Evolutionary conservation across 139 green algal genomes (phyloP).

Genomic region (Closterium sp.): DNA sequence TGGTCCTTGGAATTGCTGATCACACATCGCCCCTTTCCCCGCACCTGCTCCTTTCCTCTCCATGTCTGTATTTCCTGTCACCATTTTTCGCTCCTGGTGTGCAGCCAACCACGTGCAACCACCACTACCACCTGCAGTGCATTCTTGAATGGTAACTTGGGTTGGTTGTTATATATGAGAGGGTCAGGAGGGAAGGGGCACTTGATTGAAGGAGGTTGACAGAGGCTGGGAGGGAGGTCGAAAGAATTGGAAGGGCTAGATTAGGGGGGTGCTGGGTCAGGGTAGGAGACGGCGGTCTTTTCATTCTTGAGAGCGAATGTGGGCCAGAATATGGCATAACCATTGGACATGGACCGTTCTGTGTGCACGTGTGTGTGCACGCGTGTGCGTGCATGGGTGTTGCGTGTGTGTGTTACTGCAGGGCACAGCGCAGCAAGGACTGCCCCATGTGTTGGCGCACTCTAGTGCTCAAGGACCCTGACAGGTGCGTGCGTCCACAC

Average conservation of each 20-base stretch:
- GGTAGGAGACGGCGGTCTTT: too few species aligned
- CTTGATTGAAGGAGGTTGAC: too few species aligned
- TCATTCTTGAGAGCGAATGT: too few species aligned
- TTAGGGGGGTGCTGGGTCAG: too few species aligned
- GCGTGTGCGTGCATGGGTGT: not conserved
- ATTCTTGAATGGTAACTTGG: slow-evolving; percentile 47
- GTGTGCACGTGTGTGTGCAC: not conserved
- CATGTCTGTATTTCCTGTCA: slow-evolving; percentile 1
- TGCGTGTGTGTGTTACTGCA: not conserved
- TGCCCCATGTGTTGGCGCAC: slow-evolving; percentile 42
- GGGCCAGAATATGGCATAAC: too few species aligned
- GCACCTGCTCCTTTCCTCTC: slow-evolving; percentile 17
- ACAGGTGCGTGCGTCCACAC: slow-evolving; percentile 12
- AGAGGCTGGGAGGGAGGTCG: too few species aligned
- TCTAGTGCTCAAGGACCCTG: slow-evolving; percentile 36
- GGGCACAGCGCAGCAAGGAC: slow-evolving; percentile 38
- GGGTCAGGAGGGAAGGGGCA: not conserved
- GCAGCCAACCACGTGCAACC: slow-evolving; percentile 40
- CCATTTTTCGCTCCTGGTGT: slow-evolving; percentile 7
- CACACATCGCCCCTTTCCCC: slow-evolving; percentile 18
- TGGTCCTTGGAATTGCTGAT: too few species aligned
- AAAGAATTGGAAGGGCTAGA: too few species aligned
- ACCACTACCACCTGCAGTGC: slow-evolving; percentile 44
- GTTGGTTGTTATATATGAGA: slow-evolving; percentile 3
- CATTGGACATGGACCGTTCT: too few species aligned